Base-by-base conservation (phyloP, 805 yeast species). In the Babjeviella inositovora region DNA sequence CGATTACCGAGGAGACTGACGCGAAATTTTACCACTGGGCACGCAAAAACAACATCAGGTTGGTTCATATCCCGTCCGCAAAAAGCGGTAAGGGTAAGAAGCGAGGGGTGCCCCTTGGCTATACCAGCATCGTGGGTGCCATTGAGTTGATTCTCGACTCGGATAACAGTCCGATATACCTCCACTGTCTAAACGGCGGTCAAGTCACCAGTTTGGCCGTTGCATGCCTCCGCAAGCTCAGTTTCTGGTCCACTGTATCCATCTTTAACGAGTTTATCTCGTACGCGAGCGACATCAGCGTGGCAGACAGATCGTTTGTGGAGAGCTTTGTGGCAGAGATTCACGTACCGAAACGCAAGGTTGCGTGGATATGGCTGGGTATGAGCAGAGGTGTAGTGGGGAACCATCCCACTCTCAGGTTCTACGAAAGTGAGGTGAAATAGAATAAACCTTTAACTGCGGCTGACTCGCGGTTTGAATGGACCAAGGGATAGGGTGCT, bases 151-250 rank as follows among this genome's bases (percentile, higher is more conserved):
- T 84, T 28, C 53, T 75, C 8, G 69, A 75, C 37, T 50, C 56
- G 13, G 59, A 62, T 11, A 50, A 58, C 32, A 64, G 72, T 7
- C 94, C 96, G 1, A 53, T 76, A 2, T 85, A 77, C 41, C 43
- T 87, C 5, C 95, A 87, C 45, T 87, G 97, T 44, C 50, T 72
- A 13, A 85, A 82, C 39, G 97, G 96, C 1, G 84, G 93, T 7
- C 84, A 81, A 32, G 75, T 80, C 2, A 80, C 93, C 1, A 68
- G 87, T 13, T 52, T 90, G 21, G 69, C 81, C 2, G 63, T 87
- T 13, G 97, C 95, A 4, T 84, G 96, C 41, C 49, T 84, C 18
- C 50, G 98, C 17, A 79, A 79, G 34, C 49, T 79, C 11, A 76
- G 81, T 13, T 69, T 75, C 34, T 90, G 98, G 98, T 73, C 90